A percentile compares a stretch with the other conserved stretches of the same genome.
Conservation (phyloP, 352 stramenopile genomes). For the Phytophthora capsici region DNA sequence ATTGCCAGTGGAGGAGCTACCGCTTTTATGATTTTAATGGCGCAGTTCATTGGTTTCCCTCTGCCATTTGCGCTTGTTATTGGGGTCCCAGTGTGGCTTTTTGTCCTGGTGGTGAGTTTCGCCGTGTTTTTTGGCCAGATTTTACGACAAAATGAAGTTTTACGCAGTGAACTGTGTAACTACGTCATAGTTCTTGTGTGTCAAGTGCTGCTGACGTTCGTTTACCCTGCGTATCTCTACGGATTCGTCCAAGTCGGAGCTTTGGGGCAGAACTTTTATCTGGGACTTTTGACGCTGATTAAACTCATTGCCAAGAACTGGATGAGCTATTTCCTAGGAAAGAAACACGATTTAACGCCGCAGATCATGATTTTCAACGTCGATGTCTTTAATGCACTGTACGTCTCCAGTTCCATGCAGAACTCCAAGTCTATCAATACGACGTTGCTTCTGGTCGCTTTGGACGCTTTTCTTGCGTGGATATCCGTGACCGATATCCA, state of each 20-base stretch:
- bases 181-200: conserved; percentile 10
- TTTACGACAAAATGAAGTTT: background rate
- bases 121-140: conserved; percentile 5
- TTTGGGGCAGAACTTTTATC: conserved; percentile 27
- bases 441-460: conserved; percentile 23
- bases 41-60: conserved; percentile 43
- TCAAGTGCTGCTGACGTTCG: conserved; percentile 25
- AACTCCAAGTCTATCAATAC: conserved; percentile 32
- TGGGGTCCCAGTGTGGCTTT: conserved; percentile 25
- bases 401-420: conserved; percentile 45
- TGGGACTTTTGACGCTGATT: conserved; percentile 41
- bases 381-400: conserved; percentile 53
- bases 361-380: conserved; percentile 56
- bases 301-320: conserved; percentile 53
- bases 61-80: conserved; percentile 46
- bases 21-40: conserved; percentile 34
- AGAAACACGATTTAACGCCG: conserved; percentile 34
- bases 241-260: conserved; percentile 28
- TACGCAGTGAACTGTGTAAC: conserved; percentile 7
- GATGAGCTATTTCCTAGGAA: conserved; percentile 19
- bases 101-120: conserved; percentile 26
- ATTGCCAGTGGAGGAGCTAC: conserved; percentile 28
- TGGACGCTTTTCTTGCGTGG: conserved; percentile 38
- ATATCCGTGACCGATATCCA: conserved; percentile 31
- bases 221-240: conserved; percentile 53